Base-by-base conservation (phyloP, 306 rosid genomes). In the Delonix regia region DNA sequence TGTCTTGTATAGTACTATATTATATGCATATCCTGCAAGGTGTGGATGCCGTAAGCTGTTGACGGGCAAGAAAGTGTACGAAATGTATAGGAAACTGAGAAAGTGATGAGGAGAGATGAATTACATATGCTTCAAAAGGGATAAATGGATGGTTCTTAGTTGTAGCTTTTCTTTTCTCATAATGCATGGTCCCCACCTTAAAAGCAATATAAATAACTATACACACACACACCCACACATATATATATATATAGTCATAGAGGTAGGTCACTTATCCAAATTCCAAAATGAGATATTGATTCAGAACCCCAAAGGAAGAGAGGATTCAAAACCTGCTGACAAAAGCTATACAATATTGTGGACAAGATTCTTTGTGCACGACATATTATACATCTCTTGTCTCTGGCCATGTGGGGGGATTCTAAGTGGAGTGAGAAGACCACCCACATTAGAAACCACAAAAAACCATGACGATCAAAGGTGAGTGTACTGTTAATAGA, bases 141-240 rank as follows among this genome's bases (percentile, higher is more conserved):
- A 74, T 45, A 33, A 60, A 69, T 67, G 69, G 67, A 75, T 70
- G 82, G 79, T 77, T 77, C 38, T 71, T 71, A 9, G 59, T 51
- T 41, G 86, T 36, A 72, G 72, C 74, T 56, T 77, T 82, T 69
- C 30, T 78, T 72, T 33, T 6, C 62, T 42, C 71, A 34, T 47
- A 62, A 21, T 71, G 72, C 61, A 78, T 14, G 86, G 77, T 57
- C 86, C 83, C 83, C 80, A 65, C 80, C 76, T 57, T 49, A 55
- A 78, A 72, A 77, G 79, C 71, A 49, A 41, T 30, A 63, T 71
- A 69, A 25, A 30, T 18, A 42, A 11, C 27, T 11, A 34, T 68
- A 68, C 62, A 61, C 24, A 44, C 16, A 39, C 41, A n/a, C n/a
- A n/a, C n/a, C n/a, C n/a, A n/a, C n/a, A n/a, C n/a, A n/a, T n/a